phyloP scores from a whole-genome alignment of 2,329 filamentous ascomycete genomes.

The Fusarium vanettenii region DNA sequence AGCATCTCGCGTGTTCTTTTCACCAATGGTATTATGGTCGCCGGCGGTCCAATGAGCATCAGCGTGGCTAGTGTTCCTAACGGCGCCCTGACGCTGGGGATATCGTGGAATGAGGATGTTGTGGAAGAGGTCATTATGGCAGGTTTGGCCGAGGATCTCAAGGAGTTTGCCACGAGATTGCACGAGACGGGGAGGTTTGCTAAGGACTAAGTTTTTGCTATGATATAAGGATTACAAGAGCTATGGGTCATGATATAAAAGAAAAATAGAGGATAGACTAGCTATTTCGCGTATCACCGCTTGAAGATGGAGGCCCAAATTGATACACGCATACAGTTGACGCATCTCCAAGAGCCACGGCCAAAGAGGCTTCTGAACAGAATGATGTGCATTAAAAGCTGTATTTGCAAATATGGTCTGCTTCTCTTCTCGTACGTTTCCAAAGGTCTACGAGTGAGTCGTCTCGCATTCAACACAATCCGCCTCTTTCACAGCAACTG shows the following conservation, averaged over 20 bases:
- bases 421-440: conserved; percentile 8
- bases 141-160: conserved; percentile 52
- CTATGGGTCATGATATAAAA: background rate
- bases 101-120: conserved; percentile 62
- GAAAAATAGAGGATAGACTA: background rate
- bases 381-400: conserved; percentile 36
- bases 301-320: background rate
- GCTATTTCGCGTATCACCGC: background rate
- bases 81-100: conserved; percentile 53
- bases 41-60: conserved; percentile 56
- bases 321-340: background rate
- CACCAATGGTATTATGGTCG: conserved; percentile 59
- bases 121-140: conserved; percentile 54
- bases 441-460: conserved; percentile 9
- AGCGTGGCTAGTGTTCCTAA: conserved; percentile 60
- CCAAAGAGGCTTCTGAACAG: background rate
- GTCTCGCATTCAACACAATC: conserved; percentile 20
- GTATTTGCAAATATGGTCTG: conserved; percentile 33
- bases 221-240: background rate
- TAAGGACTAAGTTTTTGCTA: background rate
- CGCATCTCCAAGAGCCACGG: background rate
- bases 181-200: conserved; percentile 41
- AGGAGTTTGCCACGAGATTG: conserved; percentile 18
- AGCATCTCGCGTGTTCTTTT: conserved; percentile 59
- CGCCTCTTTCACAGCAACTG: conserved; percentile 30